phyloP scores from a whole-genome alignment of 2,329 filamentous ascomycete species.

The Bipolaris gigantea region DNA sequence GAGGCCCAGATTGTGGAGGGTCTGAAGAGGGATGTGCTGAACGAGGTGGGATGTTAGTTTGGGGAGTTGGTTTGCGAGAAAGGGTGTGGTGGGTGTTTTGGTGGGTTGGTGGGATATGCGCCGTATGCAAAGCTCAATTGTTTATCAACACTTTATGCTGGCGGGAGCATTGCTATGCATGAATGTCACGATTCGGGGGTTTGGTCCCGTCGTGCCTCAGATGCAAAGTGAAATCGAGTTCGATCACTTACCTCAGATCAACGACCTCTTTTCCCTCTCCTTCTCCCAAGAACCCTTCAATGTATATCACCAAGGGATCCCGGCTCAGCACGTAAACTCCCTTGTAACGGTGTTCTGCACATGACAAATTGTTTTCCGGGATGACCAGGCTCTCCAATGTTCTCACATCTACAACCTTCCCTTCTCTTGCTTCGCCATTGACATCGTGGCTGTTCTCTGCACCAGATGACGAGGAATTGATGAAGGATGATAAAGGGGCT shows the following conservation, averaged over 20 bases:
- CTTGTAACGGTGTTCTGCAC: conserved; percentile 43
- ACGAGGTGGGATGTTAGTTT: not conserved
- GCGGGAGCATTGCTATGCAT: not conserved
- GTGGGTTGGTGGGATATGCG: not conserved
- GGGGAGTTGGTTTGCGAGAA: not conserved
- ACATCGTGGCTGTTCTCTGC: not conserved
- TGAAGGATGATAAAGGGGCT: conserved; percentile 32
- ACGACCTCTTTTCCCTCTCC: conserved; percentile 56
- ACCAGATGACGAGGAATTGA: not conserved
- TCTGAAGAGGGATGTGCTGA: conserved; percentile 53
- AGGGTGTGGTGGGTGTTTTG: not conserved
- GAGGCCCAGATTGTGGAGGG: conserved; percentile 59
- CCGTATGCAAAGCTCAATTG: too few relatives aligned
- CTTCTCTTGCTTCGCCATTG: not conserved
- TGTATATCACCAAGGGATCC: conserved; percentile 60
- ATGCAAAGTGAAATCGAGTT: not conserved
- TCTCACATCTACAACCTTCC: conserved; percentile 18
- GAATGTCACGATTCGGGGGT: too few relatives aligned
- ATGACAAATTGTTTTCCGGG: conserved; percentile 45
- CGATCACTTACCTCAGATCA: conserved; percentile 51
- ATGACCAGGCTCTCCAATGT: conserved; percentile 46
- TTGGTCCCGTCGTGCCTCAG: not conserved
- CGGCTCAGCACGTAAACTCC: conserved; percentile 55
- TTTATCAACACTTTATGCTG: not conserved
- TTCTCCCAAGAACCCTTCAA: conserved; percentile 57